A percentile compares a stretch with the other conserved stretches of the same genome.
phyloP scores from a whole-genome alignment of 2,329 filamentous ascomycete genomes.

The Fusarium redolens region DNA sequence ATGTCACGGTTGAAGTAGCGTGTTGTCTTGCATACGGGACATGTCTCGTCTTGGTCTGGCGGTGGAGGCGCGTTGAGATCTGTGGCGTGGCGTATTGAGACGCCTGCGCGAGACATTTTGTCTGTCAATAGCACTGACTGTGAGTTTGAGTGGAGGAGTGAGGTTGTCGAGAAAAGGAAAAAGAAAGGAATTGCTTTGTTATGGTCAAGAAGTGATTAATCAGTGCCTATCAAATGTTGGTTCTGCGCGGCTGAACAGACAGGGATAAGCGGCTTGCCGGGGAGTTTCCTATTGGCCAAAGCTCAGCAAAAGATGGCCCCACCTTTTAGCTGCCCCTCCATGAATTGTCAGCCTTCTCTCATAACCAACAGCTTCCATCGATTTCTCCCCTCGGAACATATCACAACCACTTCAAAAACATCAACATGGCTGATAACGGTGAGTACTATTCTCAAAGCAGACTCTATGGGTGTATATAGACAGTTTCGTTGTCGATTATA shows the following conservation, averaged over 20 bases:
- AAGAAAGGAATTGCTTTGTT: not conserved
- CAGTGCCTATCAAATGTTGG: slow-evolving; percentile 5
- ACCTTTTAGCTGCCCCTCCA: slow-evolving; percentile 30
- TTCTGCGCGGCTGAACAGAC: slow-evolving; percentile 43
- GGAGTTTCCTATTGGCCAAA: slow-evolving; percentile 34
- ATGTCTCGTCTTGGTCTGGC: slow-evolving; percentile 73
- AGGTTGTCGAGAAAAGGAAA: not conserved
- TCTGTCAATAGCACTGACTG: fast-evolving
- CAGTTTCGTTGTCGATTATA: fast-evolving
- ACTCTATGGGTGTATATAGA: fast-evolving
- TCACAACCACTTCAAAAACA: slow-evolving; percentile 3
- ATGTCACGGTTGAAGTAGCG: slow-evolving; percentile 96
- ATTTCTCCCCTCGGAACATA: slow-evolving; percentile 23
- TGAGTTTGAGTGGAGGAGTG: not conserved
- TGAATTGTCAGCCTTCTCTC: slow-evolving; percentile 47
- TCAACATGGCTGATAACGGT: slow-evolving; percentile 56
- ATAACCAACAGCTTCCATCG: slow-evolving; percentile 36
- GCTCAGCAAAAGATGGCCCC: not conserved
- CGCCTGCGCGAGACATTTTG: slow-evolving; percentile 47
- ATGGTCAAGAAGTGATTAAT: slow-evolving; percentile 17
- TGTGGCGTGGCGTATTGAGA: slow-evolving; percentile 47
- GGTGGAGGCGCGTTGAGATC: slow-evolving; percentile 30
- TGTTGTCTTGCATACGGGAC: slow-evolving; percentile 96
- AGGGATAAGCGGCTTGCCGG: slow-evolving; percentile 14
- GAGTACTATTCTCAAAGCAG: not conserved